A percentile compares a stretch with the other conserved stretches of the same genome.
Conservation (phyloP, 2,329 filamentous ascomycete species). For the Pseudomassariella vexata region DNA sequence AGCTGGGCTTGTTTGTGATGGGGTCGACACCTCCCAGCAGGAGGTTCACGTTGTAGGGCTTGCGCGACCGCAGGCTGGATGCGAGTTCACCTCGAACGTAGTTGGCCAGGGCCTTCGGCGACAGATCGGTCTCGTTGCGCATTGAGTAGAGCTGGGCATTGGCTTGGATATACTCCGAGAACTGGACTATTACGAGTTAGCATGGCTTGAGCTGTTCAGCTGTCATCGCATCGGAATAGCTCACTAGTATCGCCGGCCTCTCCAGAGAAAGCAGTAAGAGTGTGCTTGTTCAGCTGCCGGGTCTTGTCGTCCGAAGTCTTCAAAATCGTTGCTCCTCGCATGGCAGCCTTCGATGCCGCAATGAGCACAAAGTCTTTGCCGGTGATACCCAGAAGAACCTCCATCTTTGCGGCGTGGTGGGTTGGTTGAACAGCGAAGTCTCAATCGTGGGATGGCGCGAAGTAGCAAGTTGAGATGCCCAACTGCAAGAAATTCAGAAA, state of each 20-base stretch:
- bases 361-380: constrained; percentile 99
- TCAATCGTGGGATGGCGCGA: too few species aligned
- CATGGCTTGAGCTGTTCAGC: too few species aligned
- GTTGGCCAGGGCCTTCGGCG: constrained; percentile 80
- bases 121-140: constrained; percentile 92
- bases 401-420: too few species aligned
- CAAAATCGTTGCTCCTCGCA: constrained; percentile 94
- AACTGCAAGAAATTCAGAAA: too few species aligned
- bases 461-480: too few species aligned
- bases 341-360: constrained; percentile 94
- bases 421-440: too few species aligned
- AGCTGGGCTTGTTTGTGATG: constrained; percentile 80
- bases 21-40: constrained; percentile 90
- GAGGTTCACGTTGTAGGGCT: constrained; percentile 95
- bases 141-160: constrained; percentile 98
- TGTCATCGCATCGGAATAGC: constrained; percentile 19
- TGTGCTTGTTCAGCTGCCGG: constrained; percentile 84
- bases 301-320: constrained; percentile 98
- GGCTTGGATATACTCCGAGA: constrained; percentile 98
- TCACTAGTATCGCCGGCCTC: constrained; percentile 92
- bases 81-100: constrained; percentile 95
- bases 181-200: constrained; percentile 92
- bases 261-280: constrained; percentile 89
- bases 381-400: constrained; percentile 95
- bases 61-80: constrained; percentile 80